These are phyloP conservation scores for Penicillium nordicum DNA, from an alignment of 2,329 filamentous ascomycete genomes.

Conservation along the genomic window DNA sequence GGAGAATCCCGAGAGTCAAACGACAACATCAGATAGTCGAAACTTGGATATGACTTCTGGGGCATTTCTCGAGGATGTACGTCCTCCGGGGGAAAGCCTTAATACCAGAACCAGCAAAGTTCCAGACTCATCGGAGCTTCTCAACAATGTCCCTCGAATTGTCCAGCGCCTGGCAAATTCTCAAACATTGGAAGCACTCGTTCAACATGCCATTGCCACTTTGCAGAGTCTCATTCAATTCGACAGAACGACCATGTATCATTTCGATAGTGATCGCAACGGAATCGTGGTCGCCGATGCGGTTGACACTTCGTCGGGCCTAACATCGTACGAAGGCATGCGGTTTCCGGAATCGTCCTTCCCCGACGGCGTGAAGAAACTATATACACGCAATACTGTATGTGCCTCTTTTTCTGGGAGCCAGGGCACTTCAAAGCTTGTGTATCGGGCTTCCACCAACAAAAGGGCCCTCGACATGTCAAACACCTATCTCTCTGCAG, in stretches of 20 bases:
- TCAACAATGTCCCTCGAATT: conserved; percentile 85
- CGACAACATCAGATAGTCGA: background rate
- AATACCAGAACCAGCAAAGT: background rate
- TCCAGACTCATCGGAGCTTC: conserved; percentile 58
- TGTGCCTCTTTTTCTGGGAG: conserved; percentile 78
- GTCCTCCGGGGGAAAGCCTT: background rate
- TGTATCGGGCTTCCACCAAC: conserved; percentile 71
- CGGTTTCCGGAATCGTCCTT: conserved; percentile 86
- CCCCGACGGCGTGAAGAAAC: conserved; percentile 73
- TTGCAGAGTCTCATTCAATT: conserved; percentile 82
- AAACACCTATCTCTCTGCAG: conserved; percentile 75
- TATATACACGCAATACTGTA: conserved; percentile 84
- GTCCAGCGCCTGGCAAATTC: conserved; percentile 77
- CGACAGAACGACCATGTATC: conserved; percentile 86
- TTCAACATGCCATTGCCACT: conserved; percentile 76
- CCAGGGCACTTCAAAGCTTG: conserved; percentile 68
- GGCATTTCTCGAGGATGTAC: background rate
- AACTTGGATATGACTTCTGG: background rate
- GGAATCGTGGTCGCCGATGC: conserved; percentile 84
- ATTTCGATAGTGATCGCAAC: conserved; percentile 77
- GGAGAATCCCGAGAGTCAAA: background rate
- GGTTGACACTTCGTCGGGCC: conserved; percentile 70
- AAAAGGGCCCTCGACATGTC: conserved; percentile 74
- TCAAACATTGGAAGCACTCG: conserved; percentile 64
- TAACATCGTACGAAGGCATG: conserved; percentile 76